Evolutionary conservation across 2,329 filamentous ascomycete species (phyloP).

Genomic region (Calonectria hongkongensis): DNA sequence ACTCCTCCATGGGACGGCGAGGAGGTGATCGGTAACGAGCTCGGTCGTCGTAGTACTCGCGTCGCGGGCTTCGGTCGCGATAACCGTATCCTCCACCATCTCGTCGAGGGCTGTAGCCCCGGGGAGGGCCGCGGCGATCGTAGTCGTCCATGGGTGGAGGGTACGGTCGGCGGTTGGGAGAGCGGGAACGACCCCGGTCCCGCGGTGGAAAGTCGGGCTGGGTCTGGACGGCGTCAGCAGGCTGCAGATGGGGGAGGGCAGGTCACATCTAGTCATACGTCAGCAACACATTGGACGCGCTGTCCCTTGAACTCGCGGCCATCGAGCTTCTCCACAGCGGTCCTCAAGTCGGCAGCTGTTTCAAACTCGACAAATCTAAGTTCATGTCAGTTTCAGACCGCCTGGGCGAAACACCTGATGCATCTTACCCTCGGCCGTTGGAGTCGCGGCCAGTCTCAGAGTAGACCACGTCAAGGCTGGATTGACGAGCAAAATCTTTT

Average conservation of each 20-base stretch:
- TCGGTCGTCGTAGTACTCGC: constrained; percentile 91
- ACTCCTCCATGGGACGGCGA: constrained; percentile 86
- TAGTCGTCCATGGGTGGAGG: constrained; percentile 85
- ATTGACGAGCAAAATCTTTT: constrained; percentile 99
- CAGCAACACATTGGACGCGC: constrained; percentile 88
- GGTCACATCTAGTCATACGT: constrained; percentile 72
- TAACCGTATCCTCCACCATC: constrained; percentile 80
- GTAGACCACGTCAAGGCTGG: constrained; percentile 97
- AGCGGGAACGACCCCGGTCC: constrained; percentile 87
- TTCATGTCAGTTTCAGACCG: constrained; percentile 24
- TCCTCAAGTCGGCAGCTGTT: constrained; percentile 90
- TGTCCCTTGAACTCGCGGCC: constrained; percentile 94
- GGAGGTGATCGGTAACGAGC: constrained; percentile 88
- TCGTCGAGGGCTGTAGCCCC: constrained; percentile 89
- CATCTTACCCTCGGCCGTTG: constrained; percentile 90
- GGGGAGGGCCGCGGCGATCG: constrained; percentile 85
- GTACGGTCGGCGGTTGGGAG: constrained; percentile 79
- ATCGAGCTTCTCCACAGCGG: constrained; percentile 96
- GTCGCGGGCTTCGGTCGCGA: constrained; percentile 89
- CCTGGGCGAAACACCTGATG: neutral
- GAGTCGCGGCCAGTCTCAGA: constrained; percentile 95
- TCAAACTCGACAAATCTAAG: constrained; percentile 97
- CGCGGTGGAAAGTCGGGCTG: constrained; percentile 85
- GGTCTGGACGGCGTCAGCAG: constrained; percentile 71
- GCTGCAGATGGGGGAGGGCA: constrained; percentile 20